A percentile compares a stretch with the other conserved stretches of the same genome.
Conservation (phyloP, 2,329 filamentous ascomycete species). For the Hypoxylon sp. region DNA sequence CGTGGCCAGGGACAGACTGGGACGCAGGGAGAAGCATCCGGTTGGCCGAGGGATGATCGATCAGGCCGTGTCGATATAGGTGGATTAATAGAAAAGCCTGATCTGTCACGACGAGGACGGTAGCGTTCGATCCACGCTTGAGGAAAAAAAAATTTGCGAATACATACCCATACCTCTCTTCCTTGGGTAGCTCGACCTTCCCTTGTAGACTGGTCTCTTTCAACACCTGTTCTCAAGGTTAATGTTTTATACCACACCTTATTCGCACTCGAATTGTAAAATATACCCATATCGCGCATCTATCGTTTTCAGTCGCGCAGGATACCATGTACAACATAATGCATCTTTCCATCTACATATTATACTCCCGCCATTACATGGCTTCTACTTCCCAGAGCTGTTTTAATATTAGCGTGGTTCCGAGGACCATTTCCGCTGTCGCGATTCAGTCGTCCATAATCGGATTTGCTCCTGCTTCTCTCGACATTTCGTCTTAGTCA, state of each 20-base stretch:
- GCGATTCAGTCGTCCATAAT: conserved; percentile 8
- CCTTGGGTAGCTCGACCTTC: conserved; percentile 19
- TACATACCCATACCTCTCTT: conserved; percentile 2
- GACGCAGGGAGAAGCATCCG: conserved; percentile 46
- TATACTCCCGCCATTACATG: conserved; percentile 29
- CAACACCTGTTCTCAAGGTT: conserved; percentile 34
- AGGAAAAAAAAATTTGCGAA: conserved; percentile 15
- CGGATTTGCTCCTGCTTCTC: conserved; percentile 23
- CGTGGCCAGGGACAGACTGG: conserved; percentile 54
- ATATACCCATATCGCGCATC: conserved; percentile 51
- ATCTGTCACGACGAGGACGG: conserved; percentile 54
- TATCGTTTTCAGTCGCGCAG: conserved; percentile 50
- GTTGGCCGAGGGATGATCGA: conserved; percentile 65
- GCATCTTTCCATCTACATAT: conserved; percentile 47
- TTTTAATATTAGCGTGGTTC: conserved; percentile 43
- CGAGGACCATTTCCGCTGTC: conserved; percentile 40
- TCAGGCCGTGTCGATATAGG: conserved; percentile 72
- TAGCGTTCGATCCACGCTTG: conserved; percentile 34
- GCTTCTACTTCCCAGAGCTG: conserved; percentile 29
- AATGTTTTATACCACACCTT: conserved; percentile 28
- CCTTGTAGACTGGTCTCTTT: conserved; percentile 21
- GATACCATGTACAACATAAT: conserved; percentile 56
- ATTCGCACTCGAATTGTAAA: conserved; percentile 48
- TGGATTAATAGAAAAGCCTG: conserved; percentile 72
- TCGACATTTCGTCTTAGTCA: conserved; percentile 24